A percentile compares a stretch with the other conserved stretches of the same genome.
Evolutionary conservation across 164 flowering plant species (phyloP).

Genomic region (Echeveria elegans): DNA sequence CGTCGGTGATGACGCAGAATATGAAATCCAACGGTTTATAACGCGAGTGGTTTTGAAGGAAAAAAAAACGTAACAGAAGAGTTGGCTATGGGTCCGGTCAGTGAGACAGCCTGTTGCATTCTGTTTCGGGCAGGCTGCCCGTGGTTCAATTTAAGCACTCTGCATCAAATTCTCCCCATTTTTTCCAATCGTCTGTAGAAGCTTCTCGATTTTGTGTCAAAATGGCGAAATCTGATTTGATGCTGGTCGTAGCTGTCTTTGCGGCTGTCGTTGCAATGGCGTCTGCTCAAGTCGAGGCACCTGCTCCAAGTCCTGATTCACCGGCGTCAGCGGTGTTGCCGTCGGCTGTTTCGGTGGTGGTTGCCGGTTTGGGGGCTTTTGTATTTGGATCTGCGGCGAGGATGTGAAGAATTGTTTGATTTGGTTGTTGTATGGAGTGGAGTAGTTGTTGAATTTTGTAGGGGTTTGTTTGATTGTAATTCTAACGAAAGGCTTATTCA

Average conservation of each 20-base stretch:
- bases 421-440: neutral
- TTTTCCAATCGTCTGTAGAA: neutral
- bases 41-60: neutral
- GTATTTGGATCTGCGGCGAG: constrained; percentile 3
- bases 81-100: neutral
- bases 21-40: neutral
- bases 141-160: neutral
- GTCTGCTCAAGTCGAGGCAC: constrained; percentile 3
- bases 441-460: neutral
- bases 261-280: neutral
- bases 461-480: neutral
- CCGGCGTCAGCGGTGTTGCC: neutral
- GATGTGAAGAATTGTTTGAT: neutral
- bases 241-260: neutral
- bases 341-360: neutral
- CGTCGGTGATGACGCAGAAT: neutral
- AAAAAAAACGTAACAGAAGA: neutral
- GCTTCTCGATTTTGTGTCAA: neutral
- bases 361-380: neutral
- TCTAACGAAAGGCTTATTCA: neutral
- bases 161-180: neutral
- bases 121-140: constrained; percentile 9
- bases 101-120: constrained; percentile 1
- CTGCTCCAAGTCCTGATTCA: constrained; percentile 3
- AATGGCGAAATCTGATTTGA: neutral